Percentiles rank a stretch among this genome's conserved stretches.
Conservation (phyloP, 495 filamentous ascomycete genomes). For the Jackrogersella multiformis region DNA sequence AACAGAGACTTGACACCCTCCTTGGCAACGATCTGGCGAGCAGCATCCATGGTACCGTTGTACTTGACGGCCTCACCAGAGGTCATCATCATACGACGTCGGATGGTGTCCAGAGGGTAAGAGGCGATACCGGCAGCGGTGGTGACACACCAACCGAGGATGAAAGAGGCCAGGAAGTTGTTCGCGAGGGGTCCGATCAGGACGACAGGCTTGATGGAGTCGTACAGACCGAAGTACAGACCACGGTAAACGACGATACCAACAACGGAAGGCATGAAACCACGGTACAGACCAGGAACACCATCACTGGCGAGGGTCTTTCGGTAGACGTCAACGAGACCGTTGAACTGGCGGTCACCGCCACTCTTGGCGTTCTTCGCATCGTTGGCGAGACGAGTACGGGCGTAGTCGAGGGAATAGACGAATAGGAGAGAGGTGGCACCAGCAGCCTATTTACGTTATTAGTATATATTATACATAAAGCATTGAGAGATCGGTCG, state of each 20-base stretch:
- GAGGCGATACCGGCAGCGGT: constrained; percentile 99
- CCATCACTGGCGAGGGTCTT: constrained; percentile 99
- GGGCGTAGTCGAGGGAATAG: constrained; percentile 99
- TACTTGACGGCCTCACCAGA: constrained; percentile 98
- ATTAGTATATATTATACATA: constrained; percentile 3
- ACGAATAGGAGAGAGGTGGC: constrained; percentile 99
- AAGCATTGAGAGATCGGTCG: background rate
- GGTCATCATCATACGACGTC: constrained; percentile 99
- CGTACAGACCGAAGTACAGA: constrained; percentile 99
- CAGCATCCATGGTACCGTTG: constrained; percentile 92
- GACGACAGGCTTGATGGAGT: constrained; percentile 98
- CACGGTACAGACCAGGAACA: constrained; percentile 99
- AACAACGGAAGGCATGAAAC: constrained; percentile 98
- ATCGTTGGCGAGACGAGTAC: constrained; percentile 99
- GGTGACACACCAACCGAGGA: constrained; percentile 98
- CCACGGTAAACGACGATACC: constrained; percentile 99
- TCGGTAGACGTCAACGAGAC: constrained; percentile 98
- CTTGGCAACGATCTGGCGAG: constrained; percentile 92
- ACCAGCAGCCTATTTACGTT: constrained; percentile 78
- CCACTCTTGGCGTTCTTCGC: constrained; percentile 95
- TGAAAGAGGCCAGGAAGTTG: constrained; percentile 99
- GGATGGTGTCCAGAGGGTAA: constrained; percentile 99
- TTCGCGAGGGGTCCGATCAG: constrained; percentile 90
- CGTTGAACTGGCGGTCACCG: constrained; percentile 99
- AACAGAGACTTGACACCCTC: constrained; percentile 98